phyloP scores from a whole-genome alignment of 805 yeast genomes.

The Candida golubevii region DNA sequence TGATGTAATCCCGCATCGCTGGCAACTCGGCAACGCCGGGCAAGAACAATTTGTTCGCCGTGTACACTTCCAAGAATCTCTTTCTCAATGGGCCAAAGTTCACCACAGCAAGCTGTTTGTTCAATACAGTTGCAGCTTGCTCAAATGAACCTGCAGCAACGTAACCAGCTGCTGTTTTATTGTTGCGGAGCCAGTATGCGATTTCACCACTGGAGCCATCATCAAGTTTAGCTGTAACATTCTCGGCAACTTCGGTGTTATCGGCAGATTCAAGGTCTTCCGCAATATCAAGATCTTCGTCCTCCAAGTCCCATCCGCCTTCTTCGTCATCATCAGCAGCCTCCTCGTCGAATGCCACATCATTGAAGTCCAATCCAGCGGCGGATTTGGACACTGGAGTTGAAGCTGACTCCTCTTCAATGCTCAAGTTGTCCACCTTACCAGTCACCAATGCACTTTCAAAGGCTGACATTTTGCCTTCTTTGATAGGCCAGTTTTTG shows the following conservation, averaged over 20 bases:
- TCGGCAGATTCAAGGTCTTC: constrained; percentile 27
- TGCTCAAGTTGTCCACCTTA: constrained; percentile 59
- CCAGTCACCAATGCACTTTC: constrained; percentile 76
- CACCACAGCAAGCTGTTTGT: constrained; percentile 83
- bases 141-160: constrained; percentile 97
- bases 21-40: constrained; percentile 74
- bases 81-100: constrained; percentile 83
- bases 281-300: constrained; percentile 68
- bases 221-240: constrained; percentile 5
- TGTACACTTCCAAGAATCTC: constrained; percentile 80
- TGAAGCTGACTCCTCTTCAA: constrained; percentile 35
- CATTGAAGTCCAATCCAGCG: constrained; percentile 11
- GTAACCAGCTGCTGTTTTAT: constrained; percentile 85
- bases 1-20: constrained; percentile 61
- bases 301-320: constrained; percentile 79
- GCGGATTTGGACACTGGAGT: constrained; percentile 8
- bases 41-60: constrained; percentile 69
- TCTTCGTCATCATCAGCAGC: constrained; percentile 59
- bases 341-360: constrained; percentile 22
- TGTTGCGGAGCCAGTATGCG: constrained; percentile 80
- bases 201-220: constrained; percentile 52
- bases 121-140: constrained; percentile 87
- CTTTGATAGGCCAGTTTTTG: constrained; percentile 79
- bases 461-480: constrained; percentile 70
- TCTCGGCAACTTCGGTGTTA: constrained; percentile 11